Evolutionary conservation across 306 rosid genomes (phyloP), one percentile per base, ranked within the genome.

Genomic region (Gillenia trifoliata): DNA sequence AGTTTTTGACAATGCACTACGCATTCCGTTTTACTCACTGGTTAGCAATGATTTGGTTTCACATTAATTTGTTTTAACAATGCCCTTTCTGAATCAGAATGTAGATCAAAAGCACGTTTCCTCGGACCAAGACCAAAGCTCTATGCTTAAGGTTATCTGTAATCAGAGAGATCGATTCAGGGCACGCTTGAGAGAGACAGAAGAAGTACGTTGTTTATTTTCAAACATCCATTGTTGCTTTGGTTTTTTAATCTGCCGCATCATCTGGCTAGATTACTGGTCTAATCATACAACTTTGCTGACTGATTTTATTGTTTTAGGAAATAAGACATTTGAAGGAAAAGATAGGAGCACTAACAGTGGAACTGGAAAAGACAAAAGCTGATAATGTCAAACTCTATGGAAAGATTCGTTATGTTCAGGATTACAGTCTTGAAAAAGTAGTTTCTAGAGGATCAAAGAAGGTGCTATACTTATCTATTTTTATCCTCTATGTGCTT

Each of bases 121-220:
- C 73, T 71, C 81, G 8, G 97, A 92, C 63, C 99, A 86, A 76
- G 96, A 94, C 67, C 99, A 92, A 80, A 94, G 95, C 78, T 90
- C 99, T 77, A 94, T 94, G 99, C 97, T 94, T 67, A 94, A 92
- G 90, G 99, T 94, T 59, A 94, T 92, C 23, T 94, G 99, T 73
- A 94, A 85, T 84, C 99, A 92, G 77, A 82, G 99, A 80, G 99
- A 94, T 84, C 90, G 96, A 77, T 94, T 94, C 81, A 94, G 97
- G 85, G 75, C 88, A 75, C 95, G 99, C 76, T 87, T 94, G 87
- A 84, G 89, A 57, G 95, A 92, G 89, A 86, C 99, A 28, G 99
- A 94, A 88, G 99, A 94, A 94, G 99, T 94, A 72, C 0, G 31
- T 20, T 41, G 25, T 73, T 70, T 43, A 16, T 69, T 73, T 43